Conservation (phyloP, 2,329 filamentous ascomycete genomes). For the Aspergillus proliferans region DNA sequence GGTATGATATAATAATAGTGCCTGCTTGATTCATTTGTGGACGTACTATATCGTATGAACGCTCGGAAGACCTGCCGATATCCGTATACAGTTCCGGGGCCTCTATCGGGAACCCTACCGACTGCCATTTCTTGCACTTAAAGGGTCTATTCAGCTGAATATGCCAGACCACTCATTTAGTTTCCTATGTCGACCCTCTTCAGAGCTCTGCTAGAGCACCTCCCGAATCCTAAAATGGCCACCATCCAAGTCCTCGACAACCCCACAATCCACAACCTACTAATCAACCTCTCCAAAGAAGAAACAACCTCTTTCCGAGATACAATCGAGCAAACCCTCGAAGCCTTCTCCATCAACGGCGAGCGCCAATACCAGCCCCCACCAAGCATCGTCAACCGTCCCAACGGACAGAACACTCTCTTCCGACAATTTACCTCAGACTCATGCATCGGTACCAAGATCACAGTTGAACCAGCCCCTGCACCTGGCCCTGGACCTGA, state of each 20-base stretch:
- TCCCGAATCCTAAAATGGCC: not conserved
- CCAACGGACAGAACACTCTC: slow-evolving; percentile 10
- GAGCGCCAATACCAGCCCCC: slow-evolving; percentile 8
- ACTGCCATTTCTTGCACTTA: no score
- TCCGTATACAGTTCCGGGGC: no score
- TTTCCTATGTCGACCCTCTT: no score
- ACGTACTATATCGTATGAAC: no score
- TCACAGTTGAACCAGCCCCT: slow-evolving; percentile 7
- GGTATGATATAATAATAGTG: slow-evolving; percentile 2
- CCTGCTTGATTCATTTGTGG: not conserved
- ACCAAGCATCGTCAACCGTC: slow-evolving; percentile 5
- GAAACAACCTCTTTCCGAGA: not conserved
- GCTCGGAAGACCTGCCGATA: no score
- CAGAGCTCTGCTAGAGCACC: no score
- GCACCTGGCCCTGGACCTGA: not conserved
- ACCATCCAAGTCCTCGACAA: slow-evolving; percentile 2
- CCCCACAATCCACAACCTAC: slow-evolving; percentile 1
- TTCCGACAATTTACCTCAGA: slow-evolving; percentile 12
- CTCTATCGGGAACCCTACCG: no score
- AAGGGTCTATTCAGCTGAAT: no score
- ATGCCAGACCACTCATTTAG: no score
- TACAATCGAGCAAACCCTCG: slow-evolving; percentile 1
- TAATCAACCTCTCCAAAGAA: slow-evolving; percentile 3
- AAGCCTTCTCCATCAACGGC: not conserved
- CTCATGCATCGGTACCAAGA: slow-evolving; percentile 7